A percentile compares a stretch with the other conserved stretches of the same genome.
Conservation (phyloP, 164 flowering plant species). For the Akebia trifoliata region DNA sequence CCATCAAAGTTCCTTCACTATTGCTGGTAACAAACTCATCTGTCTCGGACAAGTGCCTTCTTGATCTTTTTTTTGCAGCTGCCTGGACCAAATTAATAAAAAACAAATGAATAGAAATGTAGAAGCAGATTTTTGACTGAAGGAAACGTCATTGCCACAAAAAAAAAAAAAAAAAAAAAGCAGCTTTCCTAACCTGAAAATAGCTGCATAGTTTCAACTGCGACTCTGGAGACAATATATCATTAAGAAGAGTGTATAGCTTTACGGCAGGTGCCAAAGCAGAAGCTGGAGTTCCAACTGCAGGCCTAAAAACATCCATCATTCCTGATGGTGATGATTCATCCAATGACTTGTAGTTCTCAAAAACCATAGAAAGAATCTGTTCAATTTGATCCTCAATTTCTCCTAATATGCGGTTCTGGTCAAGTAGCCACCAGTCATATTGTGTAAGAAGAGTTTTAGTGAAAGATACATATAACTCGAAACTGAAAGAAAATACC, state of each 20-base stretch:
- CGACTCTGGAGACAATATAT: constrained; percentile 80
- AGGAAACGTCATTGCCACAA: too few species aligned
- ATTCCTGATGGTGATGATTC: constrained; percentile 76
- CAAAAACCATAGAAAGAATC: constrained; percentile 68
- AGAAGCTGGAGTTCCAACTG: constrained; percentile 78
- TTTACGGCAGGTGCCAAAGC: constrained; percentile 80
- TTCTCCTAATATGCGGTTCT: constrained; percentile 91
- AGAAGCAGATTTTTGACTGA: constrained; percentile 2
- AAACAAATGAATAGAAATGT: neutral
- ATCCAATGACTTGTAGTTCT: constrained; percentile 87
- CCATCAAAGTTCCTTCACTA: constrained; percentile 48
- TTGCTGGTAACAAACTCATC: constrained; percentile 72
- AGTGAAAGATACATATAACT: neutral
- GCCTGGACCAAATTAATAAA: constrained; percentile 31
- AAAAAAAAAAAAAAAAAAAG: neutral
- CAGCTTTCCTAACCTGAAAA: constrained; percentile 57
- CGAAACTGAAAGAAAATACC: neutral
- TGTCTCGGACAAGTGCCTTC: constrained; percentile 77
- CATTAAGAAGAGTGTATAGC: constrained; percentile 77
- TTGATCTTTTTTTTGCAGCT: constrained; percentile 84
- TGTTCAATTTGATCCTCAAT: constrained; percentile 74
- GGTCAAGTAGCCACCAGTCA: constrained; percentile 13
- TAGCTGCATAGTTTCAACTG: constrained; percentile 65
- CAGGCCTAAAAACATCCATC: constrained; percentile 58
- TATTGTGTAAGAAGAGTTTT: neutral